Base-by-base conservation (phyloP, 2,329 filamentous ascomycete genomes). In the Exophiala dermatitidis region DNA sequence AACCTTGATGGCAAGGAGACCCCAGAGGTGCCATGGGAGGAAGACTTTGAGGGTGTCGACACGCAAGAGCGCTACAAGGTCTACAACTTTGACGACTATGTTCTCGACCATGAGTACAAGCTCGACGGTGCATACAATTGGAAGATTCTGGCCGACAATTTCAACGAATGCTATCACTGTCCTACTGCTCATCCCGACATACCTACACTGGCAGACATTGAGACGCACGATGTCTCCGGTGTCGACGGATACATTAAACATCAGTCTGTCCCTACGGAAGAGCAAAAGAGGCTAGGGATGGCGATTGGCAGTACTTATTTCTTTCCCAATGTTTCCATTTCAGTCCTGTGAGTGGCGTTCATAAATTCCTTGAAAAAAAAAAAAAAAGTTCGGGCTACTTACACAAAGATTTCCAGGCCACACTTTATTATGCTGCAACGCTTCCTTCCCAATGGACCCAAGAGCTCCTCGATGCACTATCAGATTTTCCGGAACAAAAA, bases 361-460 rank as follows among this genome's bases (percentile, higher is more conserved):
- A 52, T 56, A 45, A 60, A 30, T 10, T 30, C 28, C 19, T 19
- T 19, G 19, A 19, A 19, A 2, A 2, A 19, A 19, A 19, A 19
- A 19, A 2, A 2, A 19, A 19, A 19, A 19, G 19, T 19, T 19
- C 19, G 19, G 19, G 19, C 19, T 19, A 19, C 19, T 19, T 19
- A 19, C 19, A 19, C 19, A 19, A 19, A 19, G 19, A 19, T 28
- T 44, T 29, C 34, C 53, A 79, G 77, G 9, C 74, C 78, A n/a
- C 72, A 83, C 67, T 83, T 83, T 67, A 78, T 84, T 68, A 81
- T 82, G 71, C 77, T 83, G 50, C 80, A 83, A 64, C 73, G 80
- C 53, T 83, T 83, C 66, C 72, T 84, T 8, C 82, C 82, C 8
- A 74, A 69, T 45, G 70, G 72, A 1, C 71, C 81, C 0, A 72